Base-by-base conservation (phyloP, 176 grass and related monocot species). In the Juncus inflexus region DNA sequence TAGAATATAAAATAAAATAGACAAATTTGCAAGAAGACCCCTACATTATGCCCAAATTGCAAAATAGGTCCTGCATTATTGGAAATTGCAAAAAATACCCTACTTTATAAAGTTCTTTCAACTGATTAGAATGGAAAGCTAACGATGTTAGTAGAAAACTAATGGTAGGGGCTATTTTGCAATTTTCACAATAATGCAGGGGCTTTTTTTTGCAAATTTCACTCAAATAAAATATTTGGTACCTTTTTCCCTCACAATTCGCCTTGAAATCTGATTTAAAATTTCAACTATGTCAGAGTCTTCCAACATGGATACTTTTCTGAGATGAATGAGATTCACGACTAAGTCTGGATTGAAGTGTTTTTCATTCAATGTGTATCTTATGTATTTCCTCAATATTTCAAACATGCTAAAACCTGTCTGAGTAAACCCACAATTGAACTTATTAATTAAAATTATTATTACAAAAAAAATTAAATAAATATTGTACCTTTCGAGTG, bases 361-460 rank as follows among this genome's bases (percentile, higher is more conserved):
- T 49, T 99, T 92, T 75, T 99, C 88, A 78, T 99, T 92, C 77
- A 99, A 62, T 59, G 88, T 79, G 70, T 99, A 99, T 54, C 94
- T 59, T 42, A 99, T 90, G 72, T 99, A 92, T 78, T 96, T 96
- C 40, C 92, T 91, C 69, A 89, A 79, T 66, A 91, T 81, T 66
- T 86, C 87, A 41, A 88, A 77, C 92, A 96, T 86, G 77, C 79
- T 81, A 81, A 91, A 96, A 76, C 79, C 84, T 86, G 79, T 91
- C 87, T 91, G 87, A 79, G 69, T 37, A 80, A 52, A 83, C 50
- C 55, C 12, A 74, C 1, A 79, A 79, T 58, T 15, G 28, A 50
- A 40, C 15, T 0, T 9, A 57, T 57, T 15, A 66, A 12, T 73
- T 40, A 74, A 40, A 73, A 43, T 38, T 15, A 45, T 56, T 10